Conservation (phyloP, 2,329 filamentous ascomycete genomes). For the Lasiodiplodia sp. region DNA sequence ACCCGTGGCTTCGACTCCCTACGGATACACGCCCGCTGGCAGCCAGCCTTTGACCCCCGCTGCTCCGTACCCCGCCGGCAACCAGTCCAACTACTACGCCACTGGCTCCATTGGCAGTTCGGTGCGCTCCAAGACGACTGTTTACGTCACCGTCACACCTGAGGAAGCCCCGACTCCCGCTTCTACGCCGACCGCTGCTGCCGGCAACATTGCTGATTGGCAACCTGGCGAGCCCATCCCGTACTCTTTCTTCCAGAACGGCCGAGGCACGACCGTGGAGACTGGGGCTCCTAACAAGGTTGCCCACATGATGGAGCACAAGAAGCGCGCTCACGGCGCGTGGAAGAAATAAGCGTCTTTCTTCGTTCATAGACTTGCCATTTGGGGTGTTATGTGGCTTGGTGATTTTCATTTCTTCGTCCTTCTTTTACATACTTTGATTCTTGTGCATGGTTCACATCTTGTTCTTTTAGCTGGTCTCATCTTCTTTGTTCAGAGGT, state of each 20-base stretch:
- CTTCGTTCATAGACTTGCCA: slow-evolving; percentile 1
- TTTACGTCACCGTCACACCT: slow-evolving; percentile 9
- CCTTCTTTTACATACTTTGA: neutral
- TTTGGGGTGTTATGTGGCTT: slow-evolving; percentile 1
- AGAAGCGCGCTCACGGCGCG: slow-evolving; percentile 17
- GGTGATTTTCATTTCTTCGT: slow-evolving; percentile 13
- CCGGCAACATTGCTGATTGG: slow-evolving; percentile 37
- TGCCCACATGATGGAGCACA: slow-evolving; percentile 26
- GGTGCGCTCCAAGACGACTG: slow-evolving; percentile 14
- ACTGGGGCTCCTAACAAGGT: slow-evolving; percentile 17
- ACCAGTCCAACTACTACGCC: neutral
- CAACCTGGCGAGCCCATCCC: slow-evolving; percentile 20
- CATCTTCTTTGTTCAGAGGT: neutral
- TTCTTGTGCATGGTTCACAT: slow-evolving; percentile 26
- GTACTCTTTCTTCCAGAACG: slow-evolving; percentile 7
- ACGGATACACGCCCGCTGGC: neutral
- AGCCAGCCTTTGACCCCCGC: neutral
- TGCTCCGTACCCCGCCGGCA: slow-evolving; percentile 3
- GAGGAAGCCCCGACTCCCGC: slow-evolving; percentile 6
- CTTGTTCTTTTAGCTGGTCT: neutral
- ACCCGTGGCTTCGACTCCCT: neutral
- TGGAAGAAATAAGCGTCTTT: slow-evolving; percentile 20
- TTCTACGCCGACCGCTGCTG: slow-evolving; percentile 35
- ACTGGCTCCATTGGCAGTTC: slow-evolving; percentile 10
- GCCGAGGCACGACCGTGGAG: neutral